A percentile compares a stretch with the other conserved stretches of the same genome.
Conservation (phyloP, 352 stramenopile genomes). For the Pythium rishiriense region DNA sequence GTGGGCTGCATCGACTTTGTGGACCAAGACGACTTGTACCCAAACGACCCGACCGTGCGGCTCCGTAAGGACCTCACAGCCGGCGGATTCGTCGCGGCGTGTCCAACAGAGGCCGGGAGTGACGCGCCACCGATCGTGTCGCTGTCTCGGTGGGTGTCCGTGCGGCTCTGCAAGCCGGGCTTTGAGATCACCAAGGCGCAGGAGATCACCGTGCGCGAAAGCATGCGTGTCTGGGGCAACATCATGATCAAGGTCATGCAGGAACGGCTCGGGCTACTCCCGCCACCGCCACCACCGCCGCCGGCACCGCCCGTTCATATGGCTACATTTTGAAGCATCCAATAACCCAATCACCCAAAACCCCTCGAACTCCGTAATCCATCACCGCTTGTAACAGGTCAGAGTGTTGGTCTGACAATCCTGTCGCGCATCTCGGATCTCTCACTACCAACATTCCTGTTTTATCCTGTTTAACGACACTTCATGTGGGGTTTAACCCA, state of each 20-base stretch:
- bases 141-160: constrained; percentile 16
- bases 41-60: constrained; percentile 29
- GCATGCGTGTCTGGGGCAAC: constrained; percentile 20
- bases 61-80: constrained; percentile 18
- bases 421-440: not conserved
- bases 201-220: constrained; percentile 15
- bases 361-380: too few relatives aligned
- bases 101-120: not conserved
- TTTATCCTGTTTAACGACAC: too few relatives aligned
- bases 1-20: constrained; percentile 31
- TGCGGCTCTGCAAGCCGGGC: constrained; percentile 8
- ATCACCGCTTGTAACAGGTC: too few relatives aligned
- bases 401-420: not conserved
- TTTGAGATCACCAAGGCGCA: constrained; percentile 19
- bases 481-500: too few relatives aligned
- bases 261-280: constrained; percentile 7
- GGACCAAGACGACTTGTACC: constrained; percentile 44
- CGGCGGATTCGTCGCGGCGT: constrained; percentile 11
- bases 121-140: constrained; percentile 16
- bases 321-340: constrained; percentile 7
- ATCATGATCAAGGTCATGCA: constrained; percentile 30
- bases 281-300: too few relatives aligned
- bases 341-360: constrained; percentile 16
- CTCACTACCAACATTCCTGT: too few relatives aligned
- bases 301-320: not conserved